These are phyloP conservation scores for Fusarium mangiferae DNA, from an alignment of 2,329 filamentous ascomycete species.

Conservation along the genomic window DNA sequence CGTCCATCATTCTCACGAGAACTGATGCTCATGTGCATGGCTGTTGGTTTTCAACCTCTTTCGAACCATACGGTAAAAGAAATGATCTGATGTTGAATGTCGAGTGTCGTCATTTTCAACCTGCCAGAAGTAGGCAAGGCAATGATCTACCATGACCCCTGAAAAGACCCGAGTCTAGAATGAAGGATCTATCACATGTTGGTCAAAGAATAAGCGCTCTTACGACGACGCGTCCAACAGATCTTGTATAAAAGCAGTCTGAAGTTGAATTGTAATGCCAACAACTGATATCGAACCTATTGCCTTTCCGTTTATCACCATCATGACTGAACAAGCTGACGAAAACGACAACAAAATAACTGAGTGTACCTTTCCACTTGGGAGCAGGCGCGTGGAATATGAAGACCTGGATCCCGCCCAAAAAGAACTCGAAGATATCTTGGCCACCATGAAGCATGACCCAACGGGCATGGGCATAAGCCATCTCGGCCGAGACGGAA, in stretches of 20 bases:
- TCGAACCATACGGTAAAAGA: neutral
- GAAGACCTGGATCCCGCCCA: neutral
- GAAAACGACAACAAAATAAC: neutral
- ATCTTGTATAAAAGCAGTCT: neutral
- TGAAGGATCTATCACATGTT: neutral
- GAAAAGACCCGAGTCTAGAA: slow-evolving; percentile 10
- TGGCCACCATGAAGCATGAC: neutral
- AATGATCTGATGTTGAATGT: neutral
- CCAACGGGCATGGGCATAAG: slow-evolving; percentile 5
- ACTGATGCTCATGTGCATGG: neutral
- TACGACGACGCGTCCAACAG: neutral
- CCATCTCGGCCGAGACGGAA: slow-evolving; percentile 24
- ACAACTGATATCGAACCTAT: neutral
- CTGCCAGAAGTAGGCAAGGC: neutral
- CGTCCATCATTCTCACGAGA: neutral
- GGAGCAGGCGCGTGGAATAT: neutral
- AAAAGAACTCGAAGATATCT: neutral
- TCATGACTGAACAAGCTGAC: neutral
- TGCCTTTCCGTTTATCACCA: accelerated
- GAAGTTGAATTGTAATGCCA: too few relatives aligned
- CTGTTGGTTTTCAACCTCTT: neutral
- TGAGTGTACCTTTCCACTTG: neutral
- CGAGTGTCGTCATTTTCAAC: neutral
- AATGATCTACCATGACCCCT: neutral
- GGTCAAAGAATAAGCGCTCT: neutral